phyloP scores from a whole-genome alignment of 805 yeast species.

The Yarrowia deformans region DNA sequence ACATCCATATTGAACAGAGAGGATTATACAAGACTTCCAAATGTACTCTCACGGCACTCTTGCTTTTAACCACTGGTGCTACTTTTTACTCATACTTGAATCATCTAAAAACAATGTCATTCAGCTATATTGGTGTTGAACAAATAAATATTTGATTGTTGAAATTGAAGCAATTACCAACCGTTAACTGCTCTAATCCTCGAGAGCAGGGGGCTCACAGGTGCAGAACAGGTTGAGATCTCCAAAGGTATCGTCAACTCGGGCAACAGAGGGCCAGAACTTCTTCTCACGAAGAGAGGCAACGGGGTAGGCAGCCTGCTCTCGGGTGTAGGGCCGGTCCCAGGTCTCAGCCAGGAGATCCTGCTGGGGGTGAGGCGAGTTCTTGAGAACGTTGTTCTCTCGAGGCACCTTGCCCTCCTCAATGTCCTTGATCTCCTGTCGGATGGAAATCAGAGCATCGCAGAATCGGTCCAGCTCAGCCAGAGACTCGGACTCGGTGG shows the following conservation, averaged over 20 bases:
- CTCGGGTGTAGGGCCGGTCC: constrained; percentile 90
- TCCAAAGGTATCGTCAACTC: constrained; percentile 94
- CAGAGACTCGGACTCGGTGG: constrained; percentile 92
- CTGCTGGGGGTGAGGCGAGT: constrained; percentile 89
- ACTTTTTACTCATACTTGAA: too few species aligned
- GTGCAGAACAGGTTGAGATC: constrained; percentile 92
- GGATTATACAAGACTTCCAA: too few species aligned
- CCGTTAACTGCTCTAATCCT: constrained; percentile 35
- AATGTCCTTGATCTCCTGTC: constrained; percentile 78
- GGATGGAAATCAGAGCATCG: constrained; percentile 82
- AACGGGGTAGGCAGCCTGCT: constrained; percentile 91
- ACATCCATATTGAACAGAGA: too few species aligned
- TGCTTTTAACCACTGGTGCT: too few species aligned
- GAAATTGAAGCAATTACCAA: constrained; percentile 3
- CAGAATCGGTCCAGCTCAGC: constrained; percentile 90
- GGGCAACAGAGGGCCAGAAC: constrained; percentile 94
- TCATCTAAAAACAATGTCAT: constrained; percentile 6
- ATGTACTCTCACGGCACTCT: too few species aligned
- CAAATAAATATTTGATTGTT: constrained; percentile 21
- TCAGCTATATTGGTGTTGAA: constrained; percentile 30
- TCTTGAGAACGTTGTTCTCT: constrained; percentile 66
- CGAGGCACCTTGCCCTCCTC: constrained; percentile 66
- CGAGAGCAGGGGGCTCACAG: constrained; percentile 56
- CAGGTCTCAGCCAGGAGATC: constrained; percentile 79
- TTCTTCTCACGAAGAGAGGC: constrained; percentile 74